phyloP scores from a whole-genome alignment of 2,329 filamentous ascomycete species.

The Fusarium sulawesiense region DNA sequence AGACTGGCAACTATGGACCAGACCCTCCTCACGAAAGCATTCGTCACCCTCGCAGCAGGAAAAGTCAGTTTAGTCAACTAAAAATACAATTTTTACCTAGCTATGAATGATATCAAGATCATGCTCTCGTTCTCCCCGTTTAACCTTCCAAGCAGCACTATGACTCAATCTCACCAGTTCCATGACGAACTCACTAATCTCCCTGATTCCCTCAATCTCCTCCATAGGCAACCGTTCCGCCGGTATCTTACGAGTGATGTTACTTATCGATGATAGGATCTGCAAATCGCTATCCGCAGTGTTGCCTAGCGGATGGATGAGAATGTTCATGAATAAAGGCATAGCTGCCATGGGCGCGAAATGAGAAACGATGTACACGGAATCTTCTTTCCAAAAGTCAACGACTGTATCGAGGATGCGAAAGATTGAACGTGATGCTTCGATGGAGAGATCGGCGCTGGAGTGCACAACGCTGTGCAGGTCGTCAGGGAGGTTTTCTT shows the following conservation, averaged over 20 bases:
- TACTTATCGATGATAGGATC: slow-evolving; percentile 34
- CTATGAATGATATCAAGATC: slow-evolving; percentile 36
- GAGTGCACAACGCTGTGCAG: slow-evolving; percentile 31
- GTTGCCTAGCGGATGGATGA: slow-evolving; percentile 33
- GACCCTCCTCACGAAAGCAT: slow-evolving; percentile 47
- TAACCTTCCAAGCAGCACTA: slow-evolving; percentile 37
- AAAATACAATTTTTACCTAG: background rate
- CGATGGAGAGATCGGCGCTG: slow-evolving; percentile 34
- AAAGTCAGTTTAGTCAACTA: slow-evolving; percentile 56
- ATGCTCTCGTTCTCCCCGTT: slow-evolving; percentile 30
- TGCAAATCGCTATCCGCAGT: slow-evolving; percentile 30
- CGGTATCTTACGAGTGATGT: slow-evolving; percentile 30
- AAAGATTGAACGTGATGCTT: slow-evolving; percentile 33
- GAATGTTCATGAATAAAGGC: slow-evolving; percentile 36
- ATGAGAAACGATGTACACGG: slow-evolving; percentile 31
- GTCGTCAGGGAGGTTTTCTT: slow-evolving; percentile 33
- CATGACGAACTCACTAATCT: slow-evolving; percentile 38
- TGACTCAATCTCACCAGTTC: slow-evolving; percentile 36
- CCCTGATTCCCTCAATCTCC: slow-evolving; percentile 36
- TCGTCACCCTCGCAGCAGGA: slow-evolving; percentile 42
- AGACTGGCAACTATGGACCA: slow-evolving; percentile 30
- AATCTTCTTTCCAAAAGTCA: slow-evolving; percentile 35
- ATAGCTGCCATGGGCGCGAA: slow-evolving; percentile 37
- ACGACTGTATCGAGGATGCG: slow-evolving; percentile 31
- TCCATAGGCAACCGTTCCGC: slow-evolving; percentile 31